These are phyloP conservation scores for Corymbia calophylla DNA, from an alignment of 441 rosid genomes.

Conservation along the genomic window DNA sequence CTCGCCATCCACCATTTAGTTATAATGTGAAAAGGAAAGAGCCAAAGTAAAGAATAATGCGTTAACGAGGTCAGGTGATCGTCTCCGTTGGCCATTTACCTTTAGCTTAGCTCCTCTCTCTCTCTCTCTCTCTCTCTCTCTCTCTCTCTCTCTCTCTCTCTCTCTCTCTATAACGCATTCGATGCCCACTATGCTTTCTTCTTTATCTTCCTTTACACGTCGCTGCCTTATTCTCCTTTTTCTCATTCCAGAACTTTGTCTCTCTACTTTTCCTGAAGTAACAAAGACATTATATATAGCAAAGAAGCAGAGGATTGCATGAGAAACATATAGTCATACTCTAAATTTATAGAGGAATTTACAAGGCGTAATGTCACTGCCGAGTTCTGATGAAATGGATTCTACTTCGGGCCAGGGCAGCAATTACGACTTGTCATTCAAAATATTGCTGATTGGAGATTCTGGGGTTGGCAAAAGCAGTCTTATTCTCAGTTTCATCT, in stretches of 20 bases:
- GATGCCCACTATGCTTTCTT: not conserved
- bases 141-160: not conserved
- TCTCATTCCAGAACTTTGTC: not conserved
- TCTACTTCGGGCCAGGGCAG: conserved; percentile 19
- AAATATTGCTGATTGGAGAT: conserved; percentile 63
- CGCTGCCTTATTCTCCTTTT: not conserved
- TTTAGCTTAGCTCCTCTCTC: not conserved
- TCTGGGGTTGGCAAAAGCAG: conserved; percentile 78
- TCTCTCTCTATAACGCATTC: not conserved
- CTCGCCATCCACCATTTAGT: not conserved
- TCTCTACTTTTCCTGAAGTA: not conserved
- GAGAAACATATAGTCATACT: not conserved
- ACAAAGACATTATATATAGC: not conserved
- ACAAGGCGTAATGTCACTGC: not conserved
- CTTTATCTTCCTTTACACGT: not conserved
- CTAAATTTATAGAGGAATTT: not conserved
- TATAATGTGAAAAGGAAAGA: not conserved
- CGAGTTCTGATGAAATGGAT: conserved; percentile 6
- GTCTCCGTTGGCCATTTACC: not conserved
- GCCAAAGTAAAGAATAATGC: not conserved
- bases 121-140: no score
- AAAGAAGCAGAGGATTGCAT: not conserved
- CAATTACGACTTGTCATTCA: conserved; percentile 56
- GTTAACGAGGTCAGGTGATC: not conserved
- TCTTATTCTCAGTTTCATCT: conserved; percentile 52